These are phyloP conservation scores for Auricularia auricula-judae DNA, from an alignment of 768 basidiomycete species.

Conservation along the genomic window DNA sequence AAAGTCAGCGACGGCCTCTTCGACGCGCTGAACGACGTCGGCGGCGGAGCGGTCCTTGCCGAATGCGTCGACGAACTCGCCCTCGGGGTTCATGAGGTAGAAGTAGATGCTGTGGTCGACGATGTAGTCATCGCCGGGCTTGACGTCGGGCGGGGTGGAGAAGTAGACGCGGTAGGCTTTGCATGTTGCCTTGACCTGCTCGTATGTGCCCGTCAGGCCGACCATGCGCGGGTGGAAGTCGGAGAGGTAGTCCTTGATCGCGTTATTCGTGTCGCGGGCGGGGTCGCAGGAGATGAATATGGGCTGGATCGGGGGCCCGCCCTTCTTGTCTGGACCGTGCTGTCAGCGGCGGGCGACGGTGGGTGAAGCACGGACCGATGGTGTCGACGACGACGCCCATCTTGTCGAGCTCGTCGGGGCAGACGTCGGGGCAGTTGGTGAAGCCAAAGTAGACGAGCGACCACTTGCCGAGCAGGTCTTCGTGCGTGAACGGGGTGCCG, in stretches of 20 bases:
- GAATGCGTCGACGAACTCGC: constrained; percentile 93
- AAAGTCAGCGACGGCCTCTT: constrained; percentile 38
- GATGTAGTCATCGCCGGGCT: constrained; percentile 81
- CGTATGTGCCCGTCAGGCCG: constrained; percentile 83
- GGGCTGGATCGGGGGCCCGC: constrained; percentile 62
- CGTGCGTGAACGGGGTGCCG: constrained; percentile 64
- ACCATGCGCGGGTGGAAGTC: constrained; percentile 87
- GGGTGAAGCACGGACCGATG: constrained; percentile 43
- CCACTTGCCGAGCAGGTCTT: constrained; percentile 55
- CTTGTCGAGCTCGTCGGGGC: constrained; percentile 96
- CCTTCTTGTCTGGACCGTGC: constrained; percentile 44
- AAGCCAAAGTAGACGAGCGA: constrained; percentile 89
- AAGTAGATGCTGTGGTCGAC: constrained; percentile 97
- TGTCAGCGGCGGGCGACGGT: background rate
- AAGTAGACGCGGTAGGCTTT: constrained; percentile 98
- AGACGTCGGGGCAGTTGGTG: constrained; percentile 98
- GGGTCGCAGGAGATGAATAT: constrained; percentile 97
- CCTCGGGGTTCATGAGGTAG: constrained; percentile 94
- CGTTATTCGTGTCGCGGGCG: constrained; percentile 61
- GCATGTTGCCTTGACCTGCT: constrained; percentile 75
- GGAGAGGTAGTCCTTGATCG: constrained; percentile 30
- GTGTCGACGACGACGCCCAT: constrained; percentile 64
- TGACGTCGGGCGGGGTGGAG: constrained; percentile 83
- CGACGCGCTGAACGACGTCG: constrained; percentile 55
- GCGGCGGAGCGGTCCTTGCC: constrained; percentile 67